These are phyloP conservation scores for Metarhizium anisopliae DNA, from an alignment of 2,329 filamentous ascomycete species.

Conservation along the genomic window DNA sequence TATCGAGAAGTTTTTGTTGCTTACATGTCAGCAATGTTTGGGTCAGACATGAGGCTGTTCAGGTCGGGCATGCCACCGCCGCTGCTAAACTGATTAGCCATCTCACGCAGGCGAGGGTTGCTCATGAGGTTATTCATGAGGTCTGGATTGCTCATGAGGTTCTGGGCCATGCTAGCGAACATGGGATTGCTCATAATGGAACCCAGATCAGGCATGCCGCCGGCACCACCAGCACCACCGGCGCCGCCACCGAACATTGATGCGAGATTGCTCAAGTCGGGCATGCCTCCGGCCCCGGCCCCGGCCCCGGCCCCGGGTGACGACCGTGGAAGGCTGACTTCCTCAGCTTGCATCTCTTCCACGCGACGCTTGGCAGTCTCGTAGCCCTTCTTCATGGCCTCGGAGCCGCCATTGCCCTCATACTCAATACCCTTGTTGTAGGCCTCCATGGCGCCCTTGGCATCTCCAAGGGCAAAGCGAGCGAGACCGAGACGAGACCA, in stretches of 20 bases:
- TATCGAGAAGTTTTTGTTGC: constrained; percentile 24
- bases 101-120: constrained; percentile 80
- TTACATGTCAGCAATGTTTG: constrained; percentile 87
- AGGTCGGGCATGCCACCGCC: constrained; percentile 88
- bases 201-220: constrained; percentile 80
- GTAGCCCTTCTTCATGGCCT: constrained; percentile 94
- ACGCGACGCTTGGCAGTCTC: constrained; percentile 87
- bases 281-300: constrained; percentile 53
- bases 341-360: constrained; percentile 61
- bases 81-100: constrained; percentile 70
- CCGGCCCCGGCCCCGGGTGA: constrained; percentile 40
- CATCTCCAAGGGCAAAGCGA: constrained; percentile 83
- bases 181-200: constrained; percentile 96
- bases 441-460: constrained; percentile 86
- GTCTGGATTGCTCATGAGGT: constrained; percentile 92
- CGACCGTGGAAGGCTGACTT: constrained; percentile 30
- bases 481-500: constrained; percentile 92
- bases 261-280: constrained; percentile 61
- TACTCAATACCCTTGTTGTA: constrained; percentile 89
- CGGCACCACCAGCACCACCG: constrained; percentile 51
- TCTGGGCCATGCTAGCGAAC: constrained; percentile 96
- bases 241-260: constrained; percentile 61
- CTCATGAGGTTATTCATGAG: constrained; percentile 88
- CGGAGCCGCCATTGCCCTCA: constrained; percentile 87
- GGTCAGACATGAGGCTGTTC: constrained; percentile 79